phyloP scores from a whole-genome alignment of 176 grass and related monocot species.

The Triticum turgidum region DNA sequence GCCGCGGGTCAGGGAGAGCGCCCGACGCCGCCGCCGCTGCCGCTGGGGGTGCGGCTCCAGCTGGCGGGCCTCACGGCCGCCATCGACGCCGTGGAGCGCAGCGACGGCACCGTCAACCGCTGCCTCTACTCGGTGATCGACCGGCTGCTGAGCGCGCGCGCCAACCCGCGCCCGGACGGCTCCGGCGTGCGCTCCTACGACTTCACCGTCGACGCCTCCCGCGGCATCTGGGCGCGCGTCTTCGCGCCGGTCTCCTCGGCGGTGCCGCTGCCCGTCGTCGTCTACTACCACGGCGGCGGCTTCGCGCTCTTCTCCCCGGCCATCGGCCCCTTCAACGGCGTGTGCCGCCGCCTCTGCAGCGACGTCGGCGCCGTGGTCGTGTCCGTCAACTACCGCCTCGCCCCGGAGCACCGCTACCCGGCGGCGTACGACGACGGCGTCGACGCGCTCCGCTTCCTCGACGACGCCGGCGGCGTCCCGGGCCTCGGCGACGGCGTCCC shows the following conservation, averaged over 20 bases:
- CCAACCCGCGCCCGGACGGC: constrained; percentile 24
- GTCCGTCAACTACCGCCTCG: constrained; percentile 20
- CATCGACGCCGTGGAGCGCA: constrained; percentile 37
- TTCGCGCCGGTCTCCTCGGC: constrained; percentile 20
- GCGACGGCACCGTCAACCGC: constrained; percentile 64
- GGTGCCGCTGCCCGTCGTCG: constrained; percentile 36
- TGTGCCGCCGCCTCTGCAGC: constrained; percentile 55
- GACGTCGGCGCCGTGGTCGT: constrained; percentile 29
- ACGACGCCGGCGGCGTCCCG: neutral
- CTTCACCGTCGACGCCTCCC: constrained; percentile 52
- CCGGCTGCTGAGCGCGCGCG: constrained; percentile 14
- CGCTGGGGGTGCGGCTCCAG: constrained; percentile 34
- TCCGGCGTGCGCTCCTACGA: constrained; percentile 52
- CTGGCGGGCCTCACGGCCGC: constrained; percentile 21
- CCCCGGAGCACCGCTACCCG: constrained; percentile 15
- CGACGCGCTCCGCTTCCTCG: constrained; percentile 12
- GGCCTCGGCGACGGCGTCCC: constrained; percentile 8
- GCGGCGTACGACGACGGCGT: constrained; percentile 11
- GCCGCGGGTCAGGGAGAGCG: neutral
- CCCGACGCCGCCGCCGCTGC: constrained; percentile 18
- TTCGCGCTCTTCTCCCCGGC: constrained; percentile 67
- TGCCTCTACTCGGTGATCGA: constrained; percentile 48
- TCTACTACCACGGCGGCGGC: constrained; percentile 81
- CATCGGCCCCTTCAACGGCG: constrained; percentile 40
- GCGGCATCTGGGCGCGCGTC: constrained; percentile 55